Evolutionary conservation across 176 grass and related monocot species (phyloP), one percentile per base, ranked within the genome.

Genomic region (Echinochloa phyllopogon): DNA sequence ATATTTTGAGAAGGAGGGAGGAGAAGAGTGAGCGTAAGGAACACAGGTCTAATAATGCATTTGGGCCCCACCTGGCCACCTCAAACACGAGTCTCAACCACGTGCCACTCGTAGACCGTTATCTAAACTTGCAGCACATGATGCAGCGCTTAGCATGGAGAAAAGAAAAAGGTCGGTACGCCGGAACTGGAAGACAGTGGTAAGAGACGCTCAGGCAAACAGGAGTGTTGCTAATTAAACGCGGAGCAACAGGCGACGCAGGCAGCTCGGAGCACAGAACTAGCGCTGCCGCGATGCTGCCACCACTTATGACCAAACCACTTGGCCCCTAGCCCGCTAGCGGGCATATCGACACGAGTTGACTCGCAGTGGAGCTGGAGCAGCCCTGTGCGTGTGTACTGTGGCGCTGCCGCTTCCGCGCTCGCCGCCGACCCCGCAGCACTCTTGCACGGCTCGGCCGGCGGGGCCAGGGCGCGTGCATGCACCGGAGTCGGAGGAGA

Each of bases 341-440:
- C 29, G 29, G 44, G 49, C 79, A 24, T 23, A 29, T 6, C 38
- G 50, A 70, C 65, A 82, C 65, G 50, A 82, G 65, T 82, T 82
- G 79, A 82, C 79, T 70, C 58, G 2, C 37, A 82, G 79, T 81
- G 53, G 7, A 23, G 45, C 17, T 11, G 15, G 24, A 24, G 8
- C 18, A 38, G 38, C 20, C 18, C 2, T 42, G 8, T 63, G 15
- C 11, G 29, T 29, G 27, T 8, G 20, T 57, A n/a, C 53, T n/a
- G 27, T 44, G 11, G 21, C 68, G 21, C 68, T 8, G 2, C 0
- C 41, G 0, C 63, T 39, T 25, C 29, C 29, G 29, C 29, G 33
- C 63, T 8, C n/a, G 72, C 51, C 0, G 44, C 16, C 23, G 25
- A 2, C 48, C 21, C 64, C 36, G 78, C 48, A 41, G 63, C 63